Conservation (phyloP, 2,329 filamentous ascomycete genomes). For the Arthrobotrys megalospora region DNA sequence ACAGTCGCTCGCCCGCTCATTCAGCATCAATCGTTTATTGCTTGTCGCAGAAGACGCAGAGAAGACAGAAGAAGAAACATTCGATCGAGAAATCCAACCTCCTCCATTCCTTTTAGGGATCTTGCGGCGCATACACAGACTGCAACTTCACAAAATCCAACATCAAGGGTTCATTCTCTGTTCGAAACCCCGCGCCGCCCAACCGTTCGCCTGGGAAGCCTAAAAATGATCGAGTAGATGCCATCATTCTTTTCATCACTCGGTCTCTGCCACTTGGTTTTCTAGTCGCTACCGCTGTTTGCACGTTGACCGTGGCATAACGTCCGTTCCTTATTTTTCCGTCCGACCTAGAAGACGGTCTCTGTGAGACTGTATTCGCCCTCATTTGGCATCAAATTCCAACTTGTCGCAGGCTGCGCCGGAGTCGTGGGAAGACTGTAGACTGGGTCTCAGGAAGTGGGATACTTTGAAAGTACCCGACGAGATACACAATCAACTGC, state of each 20-base stretch:
- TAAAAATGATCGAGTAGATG: constrained; percentile 52
- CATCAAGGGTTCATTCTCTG: neutral
- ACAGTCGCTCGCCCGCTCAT: constrained; percentile 21
- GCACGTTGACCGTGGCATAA: constrained; percentile 60
- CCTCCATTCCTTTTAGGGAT: constrained; percentile 20
- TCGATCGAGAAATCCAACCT: constrained; percentile 3
- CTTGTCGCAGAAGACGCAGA: constrained; percentile 7
- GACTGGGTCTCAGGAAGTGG: constrained; percentile 46
- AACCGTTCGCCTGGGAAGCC: constrained; percentile 16
- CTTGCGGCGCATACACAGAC: constrained; percentile 19
- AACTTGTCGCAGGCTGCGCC: constrained; percentile 38
- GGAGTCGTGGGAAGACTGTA: constrained; percentile 22
- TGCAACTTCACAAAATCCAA: constrained; percentile 31
- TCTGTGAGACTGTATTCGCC: constrained; percentile 37
- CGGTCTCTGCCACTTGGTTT: constrained; percentile 16
- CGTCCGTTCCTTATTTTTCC: constrained; percentile 47
- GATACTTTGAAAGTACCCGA: constrained; percentile 17
- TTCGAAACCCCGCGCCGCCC: constrained; percentile 30
- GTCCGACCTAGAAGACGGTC: constrained; percentile 21
- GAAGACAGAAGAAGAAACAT: neutral
- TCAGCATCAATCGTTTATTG: neutral
- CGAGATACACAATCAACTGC: neutral
- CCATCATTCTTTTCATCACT: constrained; percentile 25
- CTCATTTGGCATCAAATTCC: constrained; percentile 21
- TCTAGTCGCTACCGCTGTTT: constrained; percentile 9